Conservation (phyloP, 805 yeast species). For the Teunomyces panamensis region DNA sequence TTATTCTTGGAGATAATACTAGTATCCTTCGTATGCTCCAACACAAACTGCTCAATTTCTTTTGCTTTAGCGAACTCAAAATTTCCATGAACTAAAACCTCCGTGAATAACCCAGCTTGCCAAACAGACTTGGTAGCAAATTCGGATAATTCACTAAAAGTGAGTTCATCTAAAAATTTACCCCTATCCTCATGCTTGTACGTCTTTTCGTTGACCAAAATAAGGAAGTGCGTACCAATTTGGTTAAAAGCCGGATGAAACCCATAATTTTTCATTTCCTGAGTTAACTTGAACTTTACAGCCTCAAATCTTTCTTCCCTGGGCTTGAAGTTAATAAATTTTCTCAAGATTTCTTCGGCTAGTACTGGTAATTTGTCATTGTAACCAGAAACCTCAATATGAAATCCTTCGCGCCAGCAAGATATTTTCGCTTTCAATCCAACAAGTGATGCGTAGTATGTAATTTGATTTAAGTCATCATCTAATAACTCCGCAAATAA, state of each 20-base stretch:
- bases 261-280: constrained; percentile 66
- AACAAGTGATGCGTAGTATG: constrained; percentile 83
- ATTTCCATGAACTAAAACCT: constrained; percentile 79
- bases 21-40: background rate
- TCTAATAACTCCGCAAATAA: constrained; percentile 68
- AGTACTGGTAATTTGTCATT: constrained; percentile 74
- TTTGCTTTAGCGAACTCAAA: constrained; percentile 51
- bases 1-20: constrained; percentile 28
- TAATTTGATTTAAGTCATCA: constrained; percentile 70
- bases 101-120: constrained; percentile 59
- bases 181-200: constrained; percentile 66
- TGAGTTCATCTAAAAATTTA: constrained; percentile 38
- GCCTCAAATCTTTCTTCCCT: constrained; percentile 60
- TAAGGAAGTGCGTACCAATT: constrained; percentile 59
- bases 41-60: constrained; percentile 44
- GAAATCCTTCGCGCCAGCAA: constrained; percentile 67
- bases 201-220: constrained; percentile 67
- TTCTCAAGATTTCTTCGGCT: constrained; percentile 56
- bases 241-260: constrained; percentile 77
- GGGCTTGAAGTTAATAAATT: constrained; percentile 49
- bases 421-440: constrained; percentile 61
- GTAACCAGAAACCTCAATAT: constrained; percentile 70
- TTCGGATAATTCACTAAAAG: constrained; percentile 48
- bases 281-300: constrained; percentile 59
- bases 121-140: constrained; percentile 48